phyloP scores from a whole-genome alignment of 2,329 filamentous ascomycete genomes.

The Pseudogymnoascus sp. region DNA sequence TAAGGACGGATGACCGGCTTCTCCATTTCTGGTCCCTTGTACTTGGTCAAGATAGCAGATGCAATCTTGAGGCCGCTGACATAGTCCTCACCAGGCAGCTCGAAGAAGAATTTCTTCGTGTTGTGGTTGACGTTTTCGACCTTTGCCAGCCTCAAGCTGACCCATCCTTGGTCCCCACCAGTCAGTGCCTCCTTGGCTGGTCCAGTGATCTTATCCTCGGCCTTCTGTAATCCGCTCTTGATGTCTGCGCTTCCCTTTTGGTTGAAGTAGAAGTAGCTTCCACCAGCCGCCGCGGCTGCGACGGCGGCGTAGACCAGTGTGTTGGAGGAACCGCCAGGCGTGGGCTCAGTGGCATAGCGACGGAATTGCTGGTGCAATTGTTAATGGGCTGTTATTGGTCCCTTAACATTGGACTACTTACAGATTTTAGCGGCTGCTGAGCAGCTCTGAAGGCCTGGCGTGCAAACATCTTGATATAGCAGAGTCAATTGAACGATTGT shows the following conservation, averaged over 20 bases:
- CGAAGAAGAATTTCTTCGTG: constrained; percentile 87
- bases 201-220: constrained; percentile 44
- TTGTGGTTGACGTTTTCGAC: constrained; percentile 84
- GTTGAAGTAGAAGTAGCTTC: constrained; percentile 47
- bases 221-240: constrained; percentile 46
- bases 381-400: constrained; percentile 13
- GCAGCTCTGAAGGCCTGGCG: constrained; percentile 55
- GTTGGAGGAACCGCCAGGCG: constrained; percentile 43
- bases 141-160: constrained; percentile 70
- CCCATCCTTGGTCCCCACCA: constrained; percentile 83
- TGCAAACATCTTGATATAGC: constrained; percentile 51
- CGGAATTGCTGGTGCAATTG: constrained; percentile 46
- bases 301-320: constrained; percentile 52
- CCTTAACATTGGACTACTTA: constrained; percentile 33
- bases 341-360: constrained; percentile 61
- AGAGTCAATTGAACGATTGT: constrained; percentile 10
- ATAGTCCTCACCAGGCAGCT: constrained; percentile 73
- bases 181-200: constrained; percentile 49
- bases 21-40: constrained; percentile 70
- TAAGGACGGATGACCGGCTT: constrained; percentile 90
- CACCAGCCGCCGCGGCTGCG: constrained; percentile 50
- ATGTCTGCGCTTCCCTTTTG: constrained; percentile 41
- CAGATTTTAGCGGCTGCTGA: constrained; percentile 53
- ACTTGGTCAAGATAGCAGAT: constrained; percentile 88
- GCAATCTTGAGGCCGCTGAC: constrained; percentile 75